Evolutionary conservation across 192 early-diverging fungal genomes (phyloP), one percentile per base, ranked within the genome.

Genomic region (Entrophospora sp.): DNA sequence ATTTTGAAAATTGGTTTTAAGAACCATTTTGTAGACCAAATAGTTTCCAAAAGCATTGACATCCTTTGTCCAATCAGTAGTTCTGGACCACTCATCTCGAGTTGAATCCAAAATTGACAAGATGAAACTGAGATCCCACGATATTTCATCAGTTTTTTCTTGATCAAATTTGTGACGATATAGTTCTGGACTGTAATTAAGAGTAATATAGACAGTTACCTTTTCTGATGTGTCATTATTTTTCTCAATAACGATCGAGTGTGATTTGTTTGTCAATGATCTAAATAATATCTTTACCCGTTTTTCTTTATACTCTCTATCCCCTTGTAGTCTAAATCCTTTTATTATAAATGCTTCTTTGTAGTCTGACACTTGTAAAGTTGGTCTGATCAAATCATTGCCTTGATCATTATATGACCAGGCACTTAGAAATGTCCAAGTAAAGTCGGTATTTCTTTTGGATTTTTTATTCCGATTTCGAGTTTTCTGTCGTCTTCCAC

Each of bases 21-120:
- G 6, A 9, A 49, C 28, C 36, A 64, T 5, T 25, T 32, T 9
- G 25, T 25, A 49, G 1, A 64, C 61, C 6, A 64, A 25, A 49
- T 16, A 64, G 22, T 35, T 34, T 24, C 61, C 61, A 35, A 64
- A 64, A 16, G 28, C 57, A 42, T 59, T 59, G 3, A 25, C 32
- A 27, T 0, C 5, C 12, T 31, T 45, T 20, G 61, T 64, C 61
- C 61, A 64, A 49, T 64, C 61, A 14, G 6, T 4, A 8, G 44
- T 49, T 49, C 61, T 10, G 2, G 36, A 5, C 61, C 61, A 64
- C 4, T 49, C 45, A n/a, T 7, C 36, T 24, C 25, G n/a, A n/a
- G n/a, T n/a, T n/a, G n/a, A n/a, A 9, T 1, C 25, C 4, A 40
- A 27, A 27, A 27, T 32, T 14, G 2, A 5, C 10, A 22, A 18